Evolutionary conservation across 805 yeast species (phyloP).

Genomic region (Vanderwaltozyma polyspora): DNA sequence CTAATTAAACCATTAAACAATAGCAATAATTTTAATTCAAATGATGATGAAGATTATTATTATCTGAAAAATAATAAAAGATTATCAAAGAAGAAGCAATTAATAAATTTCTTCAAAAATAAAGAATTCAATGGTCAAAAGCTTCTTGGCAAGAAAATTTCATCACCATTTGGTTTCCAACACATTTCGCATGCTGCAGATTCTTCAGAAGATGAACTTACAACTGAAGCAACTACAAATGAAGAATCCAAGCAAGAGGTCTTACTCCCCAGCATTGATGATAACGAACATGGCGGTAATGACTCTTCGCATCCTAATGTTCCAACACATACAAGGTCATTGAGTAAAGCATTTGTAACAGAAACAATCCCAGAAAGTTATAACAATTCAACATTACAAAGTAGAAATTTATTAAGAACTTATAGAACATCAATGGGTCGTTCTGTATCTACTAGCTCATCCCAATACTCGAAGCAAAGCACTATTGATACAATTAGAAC

Average conservation of each 20-base stretch:
- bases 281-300: too few relatives aligned
- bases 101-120: conserved; percentile 14
- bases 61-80: background rate
- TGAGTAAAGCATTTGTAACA: conserved; percentile 10
- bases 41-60: too few relatives aligned
- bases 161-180: conserved; percentile 30
- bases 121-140: conserved; percentile 11
- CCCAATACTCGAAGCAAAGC: conserved; percentile 6
- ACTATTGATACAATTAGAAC: conserved; percentile 5
- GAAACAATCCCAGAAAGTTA: conserved; percentile 1
- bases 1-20: conserved; percentile 22
- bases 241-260: conserved; percentile 1
- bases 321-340: conserved; percentile 3
- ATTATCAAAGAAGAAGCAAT: conserved; percentile 12
- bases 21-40: background rate
- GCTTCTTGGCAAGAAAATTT: conserved; percentile 15
- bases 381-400: background rate
- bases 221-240: background rate
- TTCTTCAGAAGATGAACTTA: conserved; percentile 1
- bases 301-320: too few relatives aligned
- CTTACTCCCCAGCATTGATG: background rate
- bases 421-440: background rate
- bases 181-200: conserved; percentile 30
- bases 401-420: background rate
- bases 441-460: conserved; percentile 2